Evolutionary conservation across 1,139 yeast genomes (phyloP), one percentile per base, ranked within the genome.

Genomic region (Suhomyces choctaworum): DNA sequence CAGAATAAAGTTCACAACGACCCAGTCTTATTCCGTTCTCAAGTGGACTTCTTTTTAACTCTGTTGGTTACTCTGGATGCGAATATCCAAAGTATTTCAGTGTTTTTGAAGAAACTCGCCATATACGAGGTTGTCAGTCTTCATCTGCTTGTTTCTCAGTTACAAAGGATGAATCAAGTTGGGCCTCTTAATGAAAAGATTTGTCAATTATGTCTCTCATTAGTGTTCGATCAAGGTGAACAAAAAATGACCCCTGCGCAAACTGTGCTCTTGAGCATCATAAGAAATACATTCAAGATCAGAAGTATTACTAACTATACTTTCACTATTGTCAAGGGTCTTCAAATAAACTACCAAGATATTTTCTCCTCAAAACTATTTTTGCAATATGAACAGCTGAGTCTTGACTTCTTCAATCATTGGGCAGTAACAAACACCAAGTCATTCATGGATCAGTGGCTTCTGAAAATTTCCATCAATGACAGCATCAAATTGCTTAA

Each of bases 401-500:
- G 48, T 0, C 31, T 41, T 19, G 19, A 32, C 5, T 46, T 45
- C 22, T 42, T 63, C n/a, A 47, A 41, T 12, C 48, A 47, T 7
- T 45, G 53, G 38, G 40, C 60, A 5, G 44, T 54, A 12, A 45
- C 44, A 8, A 47, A 52, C 32, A 47, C 67, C 3, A 52, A 55
- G 27, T 31, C 45, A 4, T 40, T 57, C 12, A 47, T 60, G 43
- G 64, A 58, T 16, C 53, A 50, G 34, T 31, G 64, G 4, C 44
- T 52, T 13, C 39, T 42, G 8, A 45, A 48, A 17, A 40, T 60
- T 8, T 32, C 46, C 1, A 42, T 42, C n/a, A 56, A 54, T 3
- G 54, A 55, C 22, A 40, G 55, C 10, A 45, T 58, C n/a, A 29
- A 34, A 4, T 36, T 66, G 13, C 43, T 62, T 21, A 58, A 62